Evolutionary conservation across 306 rosid species (phyloP), one percentile per base, ranked within the genome.

Genomic region (Trifolium pratense): DNA sequence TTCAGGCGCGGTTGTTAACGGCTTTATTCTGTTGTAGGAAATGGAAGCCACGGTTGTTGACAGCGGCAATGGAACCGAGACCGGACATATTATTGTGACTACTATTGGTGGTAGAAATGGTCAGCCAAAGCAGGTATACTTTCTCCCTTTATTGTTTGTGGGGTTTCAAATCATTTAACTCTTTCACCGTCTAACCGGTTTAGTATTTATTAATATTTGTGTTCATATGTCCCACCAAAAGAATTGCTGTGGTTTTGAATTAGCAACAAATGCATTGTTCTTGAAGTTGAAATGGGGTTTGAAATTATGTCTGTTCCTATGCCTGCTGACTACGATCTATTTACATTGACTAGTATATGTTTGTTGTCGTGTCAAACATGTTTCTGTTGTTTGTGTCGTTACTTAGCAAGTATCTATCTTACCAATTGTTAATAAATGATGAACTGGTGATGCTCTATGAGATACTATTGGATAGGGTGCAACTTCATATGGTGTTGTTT

Each of bases 21-120:
- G 29, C 36, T 57, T 66, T 45, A 15, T 56, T 71, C 42, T 81
- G 52, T 32, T 42, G 60, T 65, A 93, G 98, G 98, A 93, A 77
- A 88, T 91, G 90, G 98, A 89, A 87, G 93, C 94, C 32, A 84
- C 96, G 0, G 87, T 91, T 36, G 91, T 93, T 42, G 96, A 91
- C 79, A 96, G 96, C 78, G 98, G 97, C 59, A 93, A 93, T 48
- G 98, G 97, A 80, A 93, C 98, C 1, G 97, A 93, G 84, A 77
- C 97, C 0, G 97, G 98, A 43, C 98, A 93, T 83, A 91, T 93
- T 42, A 93, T 93, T 74, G 98, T 93, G 79, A 93, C 98, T 36
- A 91, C 97, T 23, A 89, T 93, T 76, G 98, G 98, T 23, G 98
- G 98, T 74, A 86, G 92, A 89, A 89, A 91, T 80, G 98, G 97